phyloP scores from a whole-genome alignment of 2,329 filamentous ascomycete species.

The Cercospora janseana region DNA sequence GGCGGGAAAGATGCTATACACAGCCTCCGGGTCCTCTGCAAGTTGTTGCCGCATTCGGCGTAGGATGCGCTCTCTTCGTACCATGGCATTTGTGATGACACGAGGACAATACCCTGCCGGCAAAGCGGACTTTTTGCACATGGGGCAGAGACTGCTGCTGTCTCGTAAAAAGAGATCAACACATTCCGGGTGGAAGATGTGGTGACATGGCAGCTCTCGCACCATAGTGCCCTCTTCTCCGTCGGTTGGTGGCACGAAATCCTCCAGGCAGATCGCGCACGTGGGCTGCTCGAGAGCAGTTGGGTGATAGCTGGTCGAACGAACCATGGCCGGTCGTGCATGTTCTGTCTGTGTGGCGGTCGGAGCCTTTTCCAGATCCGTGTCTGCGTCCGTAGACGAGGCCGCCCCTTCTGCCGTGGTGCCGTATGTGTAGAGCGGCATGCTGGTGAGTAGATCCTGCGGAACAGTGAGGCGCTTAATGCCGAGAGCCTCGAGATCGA shows the following conservation, averaged over 20 bases:
- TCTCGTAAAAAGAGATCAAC: constrained; percentile 79
- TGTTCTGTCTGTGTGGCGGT: constrained; percentile 7
- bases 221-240: constrained; percentile 56
- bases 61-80: constrained; percentile 72
- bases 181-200: constrained; percentile 91
- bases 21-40: constrained; percentile 15
- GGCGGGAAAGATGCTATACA: constrained; percentile 13
- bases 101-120: constrained; percentile 59
- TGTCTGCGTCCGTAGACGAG: constrained; percentile 13
- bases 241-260: constrained; percentile 56
- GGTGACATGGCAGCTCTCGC: constrained; percentile 81
- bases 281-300: constrained; percentile 66
- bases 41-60: constrained; percentile 57
- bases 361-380: constrained; percentile 13
- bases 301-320: constrained; percentile 26
- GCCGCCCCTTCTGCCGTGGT: constrained; percentile 1
- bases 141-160: constrained; percentile 81
- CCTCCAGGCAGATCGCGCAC: constrained; percentile 87
- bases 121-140: constrained; percentile 83
- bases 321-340: constrained; percentile 10
- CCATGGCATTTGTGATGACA: constrained; percentile 79
- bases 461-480: constrained; percentile 81
- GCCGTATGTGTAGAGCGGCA: constrained; percentile 75
- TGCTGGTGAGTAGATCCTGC: constrained; percentile 63
- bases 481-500: constrained; percentile 81